phyloP scores from a whole-genome alignment of 2,329 filamentous ascomycete genomes.

The Ophiocordyceps polyrhachis-furcata region DNA sequence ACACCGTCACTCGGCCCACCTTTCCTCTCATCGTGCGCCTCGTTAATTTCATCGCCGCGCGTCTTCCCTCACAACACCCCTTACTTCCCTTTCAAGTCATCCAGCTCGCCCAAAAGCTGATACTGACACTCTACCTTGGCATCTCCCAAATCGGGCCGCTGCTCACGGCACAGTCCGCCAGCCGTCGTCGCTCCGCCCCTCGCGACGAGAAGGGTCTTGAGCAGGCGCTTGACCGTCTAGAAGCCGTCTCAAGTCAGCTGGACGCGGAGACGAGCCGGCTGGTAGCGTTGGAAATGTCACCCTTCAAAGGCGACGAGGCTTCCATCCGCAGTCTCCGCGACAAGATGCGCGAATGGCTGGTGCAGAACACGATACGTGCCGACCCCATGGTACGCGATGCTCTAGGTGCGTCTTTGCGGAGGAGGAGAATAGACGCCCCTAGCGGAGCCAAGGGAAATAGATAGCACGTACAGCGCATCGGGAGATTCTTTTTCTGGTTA shows the following conservation, averaged over 20 bases:
- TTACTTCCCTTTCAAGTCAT: conserved; percentile 78
- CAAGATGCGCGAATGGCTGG: conserved; percentile 69
- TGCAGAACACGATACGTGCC: conserved; percentile 65
- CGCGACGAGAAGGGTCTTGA: conserved; percentile 31
- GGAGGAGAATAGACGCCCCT: conserved; percentile 41
- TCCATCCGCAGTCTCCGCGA: conserved; percentile 38
- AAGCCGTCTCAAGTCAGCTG: conserved; percentile 35
- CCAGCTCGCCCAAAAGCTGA: conserved; percentile 52
- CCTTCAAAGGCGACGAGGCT: conserved; percentile 56
- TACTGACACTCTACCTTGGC: conserved; percentile 66
- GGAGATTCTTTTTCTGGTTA: neutral
- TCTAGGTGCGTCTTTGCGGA: conserved; percentile 47
- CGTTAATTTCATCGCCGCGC: conserved; percentile 25
- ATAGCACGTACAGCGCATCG: conserved; percentile 8
- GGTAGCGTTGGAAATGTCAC: conserved; percentile 61
- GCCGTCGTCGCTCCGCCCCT: conserved; percentile 9
- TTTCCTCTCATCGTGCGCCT: conserved; percentile 26
- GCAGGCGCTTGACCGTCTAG: conserved; percentile 49
- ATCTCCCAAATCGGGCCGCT: conserved; percentile 64
- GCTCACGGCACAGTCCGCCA: conserved; percentile 23
- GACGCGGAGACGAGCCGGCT: conserved; percentile 54
- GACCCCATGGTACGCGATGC: conserved; percentile 73
- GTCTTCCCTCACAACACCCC: conserved; percentile 28
- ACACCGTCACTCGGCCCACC: conserved; percentile 33
- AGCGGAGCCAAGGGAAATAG: conserved; percentile 37